phyloP scores from a whole-genome alignment of 2,329 filamentous ascomycete species.

The Parasarocladium wereldwijsianum region DNA sequence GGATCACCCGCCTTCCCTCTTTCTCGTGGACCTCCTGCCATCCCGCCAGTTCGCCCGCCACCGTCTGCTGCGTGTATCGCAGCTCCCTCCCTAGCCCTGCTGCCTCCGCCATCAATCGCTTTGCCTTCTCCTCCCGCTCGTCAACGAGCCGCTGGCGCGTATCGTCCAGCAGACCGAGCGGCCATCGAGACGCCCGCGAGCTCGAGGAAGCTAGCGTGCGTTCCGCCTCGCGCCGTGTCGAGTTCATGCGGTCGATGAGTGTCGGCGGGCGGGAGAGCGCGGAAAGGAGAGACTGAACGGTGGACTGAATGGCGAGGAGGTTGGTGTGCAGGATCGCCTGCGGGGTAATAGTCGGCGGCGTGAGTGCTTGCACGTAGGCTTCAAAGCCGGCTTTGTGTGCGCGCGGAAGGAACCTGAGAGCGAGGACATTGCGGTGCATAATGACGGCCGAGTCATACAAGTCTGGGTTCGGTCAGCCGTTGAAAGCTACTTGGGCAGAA shows the following conservation, averaged over 20 bases:
- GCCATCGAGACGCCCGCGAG: slow-evolving; percentile 63
- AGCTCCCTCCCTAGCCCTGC: slow-evolving; percentile 67
- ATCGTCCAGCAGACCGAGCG: slow-evolving; percentile 71
- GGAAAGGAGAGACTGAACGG: slow-evolving; percentile 65
- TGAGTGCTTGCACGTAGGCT: slow-evolving; percentile 52
- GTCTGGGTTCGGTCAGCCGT: slow-evolving; percentile 28
- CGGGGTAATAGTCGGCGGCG: slow-evolving; percentile 58
- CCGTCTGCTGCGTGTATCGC: slow-evolving; percentile 83
- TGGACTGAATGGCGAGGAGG: slow-evolving; percentile 68
- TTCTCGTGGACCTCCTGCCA: slow-evolving; percentile 85
- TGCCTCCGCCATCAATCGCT: slow-evolving; percentile 54
- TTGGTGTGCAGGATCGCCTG: slow-evolving; percentile 58
- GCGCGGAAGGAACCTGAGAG: slow-evolving; percentile 51
- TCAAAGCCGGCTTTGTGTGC: slow-evolving; percentile 57
- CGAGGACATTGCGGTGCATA: slow-evolving; percentile 34
- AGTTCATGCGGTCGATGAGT: slow-evolving; percentile 63
- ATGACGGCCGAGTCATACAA: slow-evolving; percentile 50
- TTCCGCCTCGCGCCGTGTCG: slow-evolving; percentile 61
- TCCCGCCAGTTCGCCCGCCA: slow-evolving; percentile 78
- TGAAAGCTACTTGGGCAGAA: not conserved
- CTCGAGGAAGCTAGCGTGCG: slow-evolving; percentile 57
- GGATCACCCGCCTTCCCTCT: slow-evolving; percentile 60
- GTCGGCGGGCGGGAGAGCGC: slow-evolving; percentile 67
- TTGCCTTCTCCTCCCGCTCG: slow-evolving; percentile 70
- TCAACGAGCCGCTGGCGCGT: slow-evolving; percentile 68